These are phyloP conservation scores for Penicillium turbatum DNA, from an alignment of 495 filamentous ascomycete species.

Conservation along the genomic window DNA sequence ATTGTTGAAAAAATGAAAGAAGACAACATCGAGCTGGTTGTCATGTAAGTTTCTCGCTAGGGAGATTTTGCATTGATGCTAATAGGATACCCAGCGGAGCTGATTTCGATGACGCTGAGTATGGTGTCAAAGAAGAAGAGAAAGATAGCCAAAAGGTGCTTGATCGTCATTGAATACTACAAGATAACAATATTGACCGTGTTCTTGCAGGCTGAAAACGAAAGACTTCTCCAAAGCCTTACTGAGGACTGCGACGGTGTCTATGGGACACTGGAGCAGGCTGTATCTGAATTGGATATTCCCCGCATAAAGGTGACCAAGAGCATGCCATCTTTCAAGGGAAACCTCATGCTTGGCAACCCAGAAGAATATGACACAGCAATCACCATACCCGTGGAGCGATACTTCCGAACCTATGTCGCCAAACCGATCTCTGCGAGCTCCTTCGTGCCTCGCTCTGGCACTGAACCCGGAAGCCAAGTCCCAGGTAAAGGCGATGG, in stretches of 20 bases:
- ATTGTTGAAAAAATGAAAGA: conserved; percentile 69
- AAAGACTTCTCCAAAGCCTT: conserved; percentile 58
- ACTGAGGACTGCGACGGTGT: conserved; percentile 61
- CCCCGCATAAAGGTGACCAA: conserved; percentile 70
- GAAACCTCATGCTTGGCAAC: conserved; percentile 76
- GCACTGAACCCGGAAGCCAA: conserved; percentile 44
- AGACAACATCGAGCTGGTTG: conserved; percentile 68
- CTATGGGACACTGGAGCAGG: conserved; percentile 81
- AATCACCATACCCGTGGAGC: conserved; percentile 78
- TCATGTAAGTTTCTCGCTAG: conserved; percentile 58
- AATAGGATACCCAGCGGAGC: conserved; percentile 61
- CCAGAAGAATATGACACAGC: conserved; percentile 68
- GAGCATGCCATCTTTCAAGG: conserved; percentile 74
- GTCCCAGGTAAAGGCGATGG: conserved; percentile 2
- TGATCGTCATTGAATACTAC: not conserved
- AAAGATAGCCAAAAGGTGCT: conserved; percentile 65
- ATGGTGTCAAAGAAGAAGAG: conserved; percentile 87
- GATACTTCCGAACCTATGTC: conserved; percentile 78
- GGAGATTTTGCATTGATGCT: conserved; percentile 13
- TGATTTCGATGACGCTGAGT: conserved; percentile 92
- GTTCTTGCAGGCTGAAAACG: conserved; percentile 55
- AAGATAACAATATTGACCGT: not conserved
- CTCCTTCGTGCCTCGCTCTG: conserved; percentile 57
- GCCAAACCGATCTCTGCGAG: conserved; percentile 71
- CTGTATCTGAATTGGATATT: conserved; percentile 67